Base-by-base conservation (phyloP, 1,284 basidiomycete genomes). In the Moniliella sp. region DNA sequence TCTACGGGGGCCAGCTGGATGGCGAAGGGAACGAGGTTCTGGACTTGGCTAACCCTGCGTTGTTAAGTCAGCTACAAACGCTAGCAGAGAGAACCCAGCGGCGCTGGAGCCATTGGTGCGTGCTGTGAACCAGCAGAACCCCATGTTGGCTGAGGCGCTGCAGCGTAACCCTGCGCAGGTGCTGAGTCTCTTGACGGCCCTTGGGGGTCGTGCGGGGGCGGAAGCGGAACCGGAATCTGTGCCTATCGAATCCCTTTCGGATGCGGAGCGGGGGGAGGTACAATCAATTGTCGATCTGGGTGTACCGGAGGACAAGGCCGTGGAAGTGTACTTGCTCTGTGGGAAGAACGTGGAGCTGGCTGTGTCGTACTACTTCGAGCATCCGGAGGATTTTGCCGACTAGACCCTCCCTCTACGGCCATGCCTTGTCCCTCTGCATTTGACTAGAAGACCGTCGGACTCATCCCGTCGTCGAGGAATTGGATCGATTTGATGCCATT, bases 291-390 rank as follows among this genome's bases (percentile, higher is more conserved):
- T 46, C 7, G 50, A 46, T 2, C 53, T 59, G 51, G 56, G 56
- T 16, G 54, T 59, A 15, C 51, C 54, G 3, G 48, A 56, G 27
- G 32, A 30, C 15, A 50, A 53, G 38, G 56, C 56, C 14, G 53
- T 57, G 27, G 55, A 57, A 31, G 37, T 34, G 18, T 59, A 47
- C 35, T 48, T 59, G 5, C 56, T 57, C 51, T 59, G 56, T 29
- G 56, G 51, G 13, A 42, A 48, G 27, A 59, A 59, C 30, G 42
- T 57, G 27, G 56, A 59, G 34, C 21, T 23, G 7, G 21, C 21
- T 23, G 21, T 23, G 8, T 23, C 21, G 21, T 23, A 23, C 21
- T 23, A 23, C 21, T 23, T 23, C n/a, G 21, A 23, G 21, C 21
- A 23, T n/a, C 21, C 21, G 7, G 21, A 23, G 8, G 21, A 23